Conservation (phyloP, 2,329 filamentous ascomycete genomes). For the Aspergillus ruber region DNA sequence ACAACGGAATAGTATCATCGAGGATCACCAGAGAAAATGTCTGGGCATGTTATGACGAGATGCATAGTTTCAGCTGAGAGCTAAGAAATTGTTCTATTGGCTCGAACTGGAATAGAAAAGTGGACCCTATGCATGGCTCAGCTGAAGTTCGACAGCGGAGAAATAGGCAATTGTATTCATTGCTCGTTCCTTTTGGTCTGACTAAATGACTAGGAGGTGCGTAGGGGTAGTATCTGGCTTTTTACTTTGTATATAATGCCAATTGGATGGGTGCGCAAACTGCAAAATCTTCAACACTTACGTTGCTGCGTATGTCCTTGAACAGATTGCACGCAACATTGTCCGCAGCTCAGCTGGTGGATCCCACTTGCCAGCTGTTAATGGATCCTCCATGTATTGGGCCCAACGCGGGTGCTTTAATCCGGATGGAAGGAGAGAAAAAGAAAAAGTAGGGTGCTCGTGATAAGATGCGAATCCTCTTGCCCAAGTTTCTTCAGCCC, state of each 20-base stretch:
- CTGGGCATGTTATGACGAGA: background rate
- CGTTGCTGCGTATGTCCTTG: background rate
- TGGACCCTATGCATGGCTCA: background rate
- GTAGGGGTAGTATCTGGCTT: background rate
- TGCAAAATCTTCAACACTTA: background rate
- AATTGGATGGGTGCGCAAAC: background rate
- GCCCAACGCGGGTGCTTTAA: background rate
- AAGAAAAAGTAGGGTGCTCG: background rate
- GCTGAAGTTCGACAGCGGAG: background rate
- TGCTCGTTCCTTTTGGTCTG: background rate
- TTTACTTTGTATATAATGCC: background rate
- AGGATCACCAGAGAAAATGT: background rate
- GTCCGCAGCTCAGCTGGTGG: background rate
- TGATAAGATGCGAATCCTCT: background rate
- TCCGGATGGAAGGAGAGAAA: background rate
- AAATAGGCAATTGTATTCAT: background rate
- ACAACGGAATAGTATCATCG: background rate
- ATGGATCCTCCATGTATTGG: background rate
- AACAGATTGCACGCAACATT: background rate
- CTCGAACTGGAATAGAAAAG: background rate
- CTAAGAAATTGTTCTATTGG: background rate
- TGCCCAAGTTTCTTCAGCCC: background rate
- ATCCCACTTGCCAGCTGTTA: background rate
- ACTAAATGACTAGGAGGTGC: background rate
- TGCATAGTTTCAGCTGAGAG: background rate